Base-by-base conservation (phyloP, 139 green algal genomes). In the Ettlia oleoabundans region DNA sequence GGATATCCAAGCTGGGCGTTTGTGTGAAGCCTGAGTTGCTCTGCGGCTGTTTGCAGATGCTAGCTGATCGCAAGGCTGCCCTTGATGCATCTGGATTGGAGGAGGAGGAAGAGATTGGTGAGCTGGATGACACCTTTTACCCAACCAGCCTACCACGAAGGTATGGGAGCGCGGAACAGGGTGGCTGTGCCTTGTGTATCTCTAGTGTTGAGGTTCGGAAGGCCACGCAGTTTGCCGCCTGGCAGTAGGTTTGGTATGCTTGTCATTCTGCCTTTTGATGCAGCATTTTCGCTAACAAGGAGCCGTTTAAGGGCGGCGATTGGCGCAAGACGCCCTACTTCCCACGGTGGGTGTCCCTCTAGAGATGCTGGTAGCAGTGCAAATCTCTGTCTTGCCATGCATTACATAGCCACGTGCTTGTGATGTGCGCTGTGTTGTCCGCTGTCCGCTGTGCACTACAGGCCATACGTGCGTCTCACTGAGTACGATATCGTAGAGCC, bases 401-500 rank as follows among this genome's bases (percentile, higher is more conserved):
- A 58, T 58, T 58, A 15, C 47, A 58, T 58, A 58, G 10, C n/a
- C n/a, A n/a, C n/a, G n/a, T n/a, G n/a, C n/a, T n/a, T n/a, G n/a
- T n/a, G n/a, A n/a, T n/a, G n/a, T n/a, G n/a, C n/a, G n/a, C n/a
- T n/a, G n/a, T n/a, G n/a, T n/a, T n/a, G n/a, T n/a, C n/a, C n/a
- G n/a, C n/a, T n/a, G n/a, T n/a, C n/a, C n/a, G n/a, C n/a, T n/a
- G n/a, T 58, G 15, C 47, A 58, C 10, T 70, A 52, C 74, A 85
- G 91, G 75, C 81, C 86, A 0, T 95, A 95, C 37, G 64, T 86
- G 41, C 61, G 79, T 10, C 74, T 95, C 64, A 62, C 62, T 3
- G 82, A 87, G n/a, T 94, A 94, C 76, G 77, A 90, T 40, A 87
- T 95, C 47, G 61, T 77, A 2, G 87, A 88, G 79, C 85, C 91